phyloP scores from a whole-genome alignment of 371 early-diverging fungal species.

The Fennellomyces sp. region DNA sequence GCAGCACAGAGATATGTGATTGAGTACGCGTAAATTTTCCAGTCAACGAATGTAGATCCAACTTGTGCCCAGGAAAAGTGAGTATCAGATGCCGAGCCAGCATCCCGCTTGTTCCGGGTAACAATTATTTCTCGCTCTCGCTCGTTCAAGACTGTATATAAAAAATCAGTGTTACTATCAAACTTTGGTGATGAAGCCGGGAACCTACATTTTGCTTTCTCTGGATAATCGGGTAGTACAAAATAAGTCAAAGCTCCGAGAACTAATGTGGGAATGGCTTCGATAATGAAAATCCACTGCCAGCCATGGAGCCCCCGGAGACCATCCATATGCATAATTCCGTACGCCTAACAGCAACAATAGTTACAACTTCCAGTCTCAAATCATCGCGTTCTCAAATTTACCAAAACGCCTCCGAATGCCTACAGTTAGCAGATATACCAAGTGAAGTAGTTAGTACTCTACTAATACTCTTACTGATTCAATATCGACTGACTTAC shows the following conservation, averaged over 20 bases:
- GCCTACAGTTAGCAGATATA: no score
- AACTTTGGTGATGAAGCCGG: not conserved
- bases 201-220: slow-evolving; percentile 62
- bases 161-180: not conserved
- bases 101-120: slow-evolving; percentile 59
- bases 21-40: slow-evolving; percentile 58
- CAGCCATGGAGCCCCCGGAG: slow-evolving; percentile 47
- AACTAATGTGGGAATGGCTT: slow-evolving; percentile 71
- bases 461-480: no score
- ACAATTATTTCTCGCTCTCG: slow-evolving; percentile 59
- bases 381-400: no score
- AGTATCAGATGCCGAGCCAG: slow-evolving; percentile 61
- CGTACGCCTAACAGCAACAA: slow-evolving; percentile 43
- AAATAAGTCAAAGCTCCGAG: slow-evolving; percentile 61
- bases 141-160: slow-evolving; percentile 48
- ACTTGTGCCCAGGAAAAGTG: slow-evolving; percentile 65
- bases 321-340: slow-evolving; percentile 63
- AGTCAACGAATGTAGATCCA: slow-evolving; percentile 53
- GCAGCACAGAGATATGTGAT: slow-evolving; percentile 63
- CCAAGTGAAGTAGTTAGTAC: not conserved
- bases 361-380: no score
- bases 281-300: slow-evolving; percentile 79
- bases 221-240: slow-evolving; percentile 74
- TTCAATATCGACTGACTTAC: slow-evolving; percentile 30
- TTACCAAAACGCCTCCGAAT: slow-evolving; percentile 55